Conservation (phyloP, 768 basidiomycete species). For the Leccinellum albellum region DNA sequence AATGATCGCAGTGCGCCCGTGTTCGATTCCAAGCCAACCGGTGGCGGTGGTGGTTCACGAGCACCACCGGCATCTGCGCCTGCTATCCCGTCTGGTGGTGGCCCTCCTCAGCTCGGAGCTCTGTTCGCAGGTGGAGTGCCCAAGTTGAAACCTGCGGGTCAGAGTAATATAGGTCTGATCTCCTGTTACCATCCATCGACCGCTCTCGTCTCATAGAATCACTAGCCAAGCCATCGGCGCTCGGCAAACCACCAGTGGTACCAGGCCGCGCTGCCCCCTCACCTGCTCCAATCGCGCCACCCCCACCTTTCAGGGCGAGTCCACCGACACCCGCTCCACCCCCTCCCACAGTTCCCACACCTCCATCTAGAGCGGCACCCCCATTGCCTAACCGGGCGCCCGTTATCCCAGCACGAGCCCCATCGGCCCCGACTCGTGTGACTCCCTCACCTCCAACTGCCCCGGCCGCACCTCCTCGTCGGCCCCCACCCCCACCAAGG, state of each 20-base stretch:
- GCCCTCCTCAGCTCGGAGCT: slow-evolving; percentile 76
- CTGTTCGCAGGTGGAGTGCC: slow-evolving; percentile 92
- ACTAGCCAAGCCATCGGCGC: slow-evolving; percentile 55
- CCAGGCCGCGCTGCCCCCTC: slow-evolving; percentile 47
- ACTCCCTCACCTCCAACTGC: slow-evolving; percentile 26
- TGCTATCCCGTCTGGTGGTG: slow-evolving; percentile 32
- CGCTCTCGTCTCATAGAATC: slow-evolving; percentile 7
- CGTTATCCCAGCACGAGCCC: slow-evolving; percentile 41
- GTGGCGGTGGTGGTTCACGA: slow-evolving; percentile 35
- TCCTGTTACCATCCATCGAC: slow-evolving; percentile 5
- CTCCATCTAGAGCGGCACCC: slow-evolving; percentile 35
- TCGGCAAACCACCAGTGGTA: slow-evolving; percentile 66
- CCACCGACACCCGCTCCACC: slow-evolving; percentile 33
- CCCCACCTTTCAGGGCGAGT: slow-evolving; percentile 29
- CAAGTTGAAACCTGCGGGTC: slow-evolving; percentile 79
- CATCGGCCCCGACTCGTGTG: slow-evolving; percentile 39
- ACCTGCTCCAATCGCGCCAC: slow-evolving; percentile 23
- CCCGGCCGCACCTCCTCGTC: slow-evolving; percentile 23
- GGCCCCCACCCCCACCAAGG: slow-evolving; percentile 33
- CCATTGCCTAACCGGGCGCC: slow-evolving; percentile 40
- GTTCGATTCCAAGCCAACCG: slow-evolving; percentile 48
- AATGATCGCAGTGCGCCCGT: slow-evolving; percentile 74
- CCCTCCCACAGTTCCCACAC: slow-evolving; percentile 29
- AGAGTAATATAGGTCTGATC: slow-evolving; percentile 49
- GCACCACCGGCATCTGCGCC: slow-evolving; percentile 21